Base-by-base conservation (phyloP, 176 grass and related monocot genomes). In the Themeda triandra region DNA sequence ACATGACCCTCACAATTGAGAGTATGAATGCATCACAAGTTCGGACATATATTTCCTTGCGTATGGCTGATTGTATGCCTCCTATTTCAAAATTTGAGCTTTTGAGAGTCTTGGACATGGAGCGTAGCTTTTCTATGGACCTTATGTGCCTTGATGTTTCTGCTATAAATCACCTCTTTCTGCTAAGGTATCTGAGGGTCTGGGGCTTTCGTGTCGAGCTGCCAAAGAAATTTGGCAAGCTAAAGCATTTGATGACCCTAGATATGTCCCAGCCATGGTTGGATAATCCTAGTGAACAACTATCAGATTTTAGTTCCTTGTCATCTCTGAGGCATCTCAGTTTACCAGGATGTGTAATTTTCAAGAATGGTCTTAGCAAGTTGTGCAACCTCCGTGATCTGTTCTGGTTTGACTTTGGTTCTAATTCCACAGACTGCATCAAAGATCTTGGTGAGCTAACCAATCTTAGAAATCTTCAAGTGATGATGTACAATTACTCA, bases 61-160 rank as follows among this genome's bases (percentile, higher is more conserved):
- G 7, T 0, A 0, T 1, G 1, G 14, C 3, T 56, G 6, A 35
- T 33, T 12, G 1, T 9, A 63, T 63, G 17, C 35, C 23, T 73
- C 33, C 4, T 33, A 11, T 62, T 29, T 71, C 36, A 0, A 79
- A 12, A 14, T 45, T 86, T 73, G 29, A 44, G 2, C 2, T n/a
- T 46, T 29, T 85, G 73, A 12, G 83, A 33, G 71, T 85, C 0
- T 28, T 85, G 54, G 58, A 69, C n/a, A 18, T 85, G 10, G 40
- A 18, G 2, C 5, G 46, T 49, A 49, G 46, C 18, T 49, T 49
- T 49, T 46, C 44, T 49, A 18, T 49, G 46, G 15, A 49, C 46
- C 15, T 18, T 54, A 23, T 19, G 7, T 3, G 25, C 75, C 30
- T 40, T 53, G 54, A 78, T 46, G 32, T 53, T 12, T 70, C 64